These are phyloP conservation scores for Lycium ferocissimum DNA, from an alignment of 257 asterid species.

Conservation along the genomic window DNA sequence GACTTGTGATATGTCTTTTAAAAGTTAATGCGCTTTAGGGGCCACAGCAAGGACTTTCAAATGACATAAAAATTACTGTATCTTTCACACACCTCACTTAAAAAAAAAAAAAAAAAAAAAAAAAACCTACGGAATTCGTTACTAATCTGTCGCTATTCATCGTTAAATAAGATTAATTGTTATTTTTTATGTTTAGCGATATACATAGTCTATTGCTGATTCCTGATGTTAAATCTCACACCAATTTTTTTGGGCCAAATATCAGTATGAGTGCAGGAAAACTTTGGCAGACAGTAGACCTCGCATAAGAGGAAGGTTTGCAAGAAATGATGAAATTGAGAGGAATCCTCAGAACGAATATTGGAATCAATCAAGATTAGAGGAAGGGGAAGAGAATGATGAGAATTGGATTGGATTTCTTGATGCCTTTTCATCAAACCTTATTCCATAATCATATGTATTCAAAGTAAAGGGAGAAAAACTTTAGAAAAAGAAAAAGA, in stretches of 20 bases:
- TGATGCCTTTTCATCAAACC: conserved; percentile 44
- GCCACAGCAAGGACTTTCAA: not conserved
- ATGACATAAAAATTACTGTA: not conserved
- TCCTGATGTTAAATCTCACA: not conserved
- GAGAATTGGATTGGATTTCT: conserved; percentile 78
- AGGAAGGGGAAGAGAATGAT: conserved; percentile 56
- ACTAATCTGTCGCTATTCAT: not conserved
- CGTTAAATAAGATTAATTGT: not conserved
- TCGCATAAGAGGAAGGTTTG: conserved; percentile 86
- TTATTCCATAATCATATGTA: conserved; percentile 45
- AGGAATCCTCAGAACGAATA: conserved; percentile 47
- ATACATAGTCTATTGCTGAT: not conserved
- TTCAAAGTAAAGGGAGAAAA: not conserved
- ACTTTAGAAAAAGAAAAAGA: not conserved
- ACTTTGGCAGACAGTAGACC: conserved; percentile 90
- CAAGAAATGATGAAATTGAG: conserved; percentile 70
- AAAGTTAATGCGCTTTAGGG: not conserved
- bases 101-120: not conserved
- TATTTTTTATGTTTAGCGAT: not conserved
- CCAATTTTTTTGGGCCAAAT: not conserved
- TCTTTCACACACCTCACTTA: not conserved
- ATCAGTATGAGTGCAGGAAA: conserved; percentile 91
- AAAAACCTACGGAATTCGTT: not conserved
- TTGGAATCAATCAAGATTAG: conserved; percentile 54
- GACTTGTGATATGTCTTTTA: not conserved